Base-by-base conservation (phyloP, 148 eudicot genomes). In the Rheum nobile region DNA sequence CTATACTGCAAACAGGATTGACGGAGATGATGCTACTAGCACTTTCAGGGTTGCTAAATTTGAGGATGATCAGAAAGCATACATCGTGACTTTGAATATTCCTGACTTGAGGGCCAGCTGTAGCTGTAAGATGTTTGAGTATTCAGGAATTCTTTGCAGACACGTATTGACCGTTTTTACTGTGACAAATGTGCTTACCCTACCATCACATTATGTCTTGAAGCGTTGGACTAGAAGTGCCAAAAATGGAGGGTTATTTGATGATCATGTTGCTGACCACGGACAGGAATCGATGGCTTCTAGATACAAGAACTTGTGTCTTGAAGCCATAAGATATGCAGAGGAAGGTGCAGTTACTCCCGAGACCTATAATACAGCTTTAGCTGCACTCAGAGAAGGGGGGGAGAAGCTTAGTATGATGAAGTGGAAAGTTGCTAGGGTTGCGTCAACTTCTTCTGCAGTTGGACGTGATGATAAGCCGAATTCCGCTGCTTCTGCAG, bases 121-220 rank as follows among this genome's bases (percentile, higher is more conserved):
- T 82, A 93, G 97, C 85, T 93, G 98, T 72, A 88, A 75, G 82
- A 91, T 89, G 97, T 93, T 91, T 79, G 98, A 93, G 83, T 86
- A 89, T 77, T 88, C 86, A 68, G 98, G 98, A 46, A 84, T 93
- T 74, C 91, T 93, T 17, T 93, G 98, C 77, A 85, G 97, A 71
- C 98, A 93, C 78, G 78, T 93, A 74, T 78, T 93, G 83, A 93
- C 98, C 9, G 97, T 89, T 67, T 93, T 89, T 79, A 88, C 98
- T 24, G 98, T 93, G 39, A 88, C 97, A 71, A 93, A 89, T 79
- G 89, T 93, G 41, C 95, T 93, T 80, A 93, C 95, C 42, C 81
- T 93, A 77, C 98, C 98, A 68, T 74, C 95, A 42, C 97, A 89
- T 85, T 93, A 88, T 83, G 88, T 93, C 73, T 82, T 89, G 81